These are phyloP conservation scores for Colletotrichum scovillei DNA, from an alignment of 2,329 filamentous ascomycete genomes.

Conservation along the genomic window DNA sequence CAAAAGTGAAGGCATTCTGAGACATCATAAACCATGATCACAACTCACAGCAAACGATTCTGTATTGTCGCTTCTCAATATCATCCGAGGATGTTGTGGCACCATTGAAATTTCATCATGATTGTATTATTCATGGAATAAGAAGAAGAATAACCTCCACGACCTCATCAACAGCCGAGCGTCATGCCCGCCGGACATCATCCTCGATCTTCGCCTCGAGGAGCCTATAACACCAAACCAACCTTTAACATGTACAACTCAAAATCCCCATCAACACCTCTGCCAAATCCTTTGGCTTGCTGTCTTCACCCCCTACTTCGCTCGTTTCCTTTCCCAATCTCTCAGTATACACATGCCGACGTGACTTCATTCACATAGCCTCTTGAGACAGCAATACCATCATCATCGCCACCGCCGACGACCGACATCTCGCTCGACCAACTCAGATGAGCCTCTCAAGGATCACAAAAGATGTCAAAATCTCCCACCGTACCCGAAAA, in stretches of 20 bases:
- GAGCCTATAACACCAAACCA: conserved; percentile 1
- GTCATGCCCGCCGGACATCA: conserved; percentile 11
- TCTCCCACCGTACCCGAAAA: conserved; percentile 54
- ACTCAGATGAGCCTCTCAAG: conserved; percentile 38
- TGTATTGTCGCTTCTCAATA: background rate
- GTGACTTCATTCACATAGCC: background rate
- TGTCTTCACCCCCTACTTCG: background rate
- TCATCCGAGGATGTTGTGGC: background rate
- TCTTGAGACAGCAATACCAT: background rate
- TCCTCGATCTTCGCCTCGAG: conserved; percentile 9
- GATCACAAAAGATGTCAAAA: conserved; percentile 60
- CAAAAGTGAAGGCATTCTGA: background rate
- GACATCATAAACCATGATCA: background rate
- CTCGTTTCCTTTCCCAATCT: background rate
- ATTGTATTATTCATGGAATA: conserved; percentile 11
- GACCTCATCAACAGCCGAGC: background rate
- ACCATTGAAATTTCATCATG: background rate
- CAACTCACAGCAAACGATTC: background rate
- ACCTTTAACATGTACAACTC: background rate
- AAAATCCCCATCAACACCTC: background rate
- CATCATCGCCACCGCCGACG: background rate
- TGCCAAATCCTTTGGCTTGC: background rate
- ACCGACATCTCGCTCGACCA: background rate
- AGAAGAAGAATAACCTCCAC: background rate
- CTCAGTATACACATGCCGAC: conserved; percentile 1